Percentiles rank a stretch among this genome's conserved stretches.
These are phyloP conservation scores for Sanguinoderma infundibulare DNA, from an alignment of 1,284 basidiomycete genomes.

Conservation along the genomic window DNA sequence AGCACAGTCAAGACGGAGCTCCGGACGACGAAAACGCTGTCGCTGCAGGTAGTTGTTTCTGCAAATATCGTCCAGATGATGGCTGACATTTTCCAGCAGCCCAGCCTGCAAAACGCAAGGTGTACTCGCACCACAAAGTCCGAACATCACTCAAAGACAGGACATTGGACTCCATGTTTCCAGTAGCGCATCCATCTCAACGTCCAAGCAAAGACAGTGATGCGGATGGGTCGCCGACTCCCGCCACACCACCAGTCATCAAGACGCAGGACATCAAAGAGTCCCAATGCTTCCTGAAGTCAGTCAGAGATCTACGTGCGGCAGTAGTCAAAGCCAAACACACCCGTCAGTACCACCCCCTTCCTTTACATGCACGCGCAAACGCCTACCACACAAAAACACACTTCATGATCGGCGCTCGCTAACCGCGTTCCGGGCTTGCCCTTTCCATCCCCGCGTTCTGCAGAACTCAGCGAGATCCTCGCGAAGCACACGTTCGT, in stretches of 20 bases:
- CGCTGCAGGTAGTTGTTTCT: background rate
- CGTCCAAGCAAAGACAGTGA: constrained; percentile 13
- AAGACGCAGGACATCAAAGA: constrained; percentile 69
- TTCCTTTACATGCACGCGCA: background rate
- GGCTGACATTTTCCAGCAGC: constrained; percentile 2
- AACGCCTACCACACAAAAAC: background rate
- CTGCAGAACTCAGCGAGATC: constrained; percentile 80
- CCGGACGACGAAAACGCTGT: background rate
- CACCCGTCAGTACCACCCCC: constrained; percentile 54
- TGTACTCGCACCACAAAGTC: constrained; percentile 88
- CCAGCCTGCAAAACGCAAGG: constrained; percentile 40
- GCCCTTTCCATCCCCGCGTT: background rate
- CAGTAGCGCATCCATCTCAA: constrained; percentile 58
- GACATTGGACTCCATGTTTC: constrained; percentile 94
- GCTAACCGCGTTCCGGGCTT: background rate
- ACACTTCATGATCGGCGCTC: background rate
- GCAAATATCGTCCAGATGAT: too few relatives aligned
- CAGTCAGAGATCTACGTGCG: constrained; percentile 74
- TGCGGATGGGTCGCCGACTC: constrained; percentile 3
- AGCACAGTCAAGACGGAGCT: background rate
- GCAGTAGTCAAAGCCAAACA: constrained; percentile 67
- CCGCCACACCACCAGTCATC: constrained; percentile 11
- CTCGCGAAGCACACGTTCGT: constrained; percentile 91
- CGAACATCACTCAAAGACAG: constrained; percentile 88
- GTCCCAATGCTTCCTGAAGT: constrained; percentile 81